These are phyloP conservation scores for Candida namnaoensis DNA, from an alignment of 805 yeast species.

Conservation along the genomic window DNA sequence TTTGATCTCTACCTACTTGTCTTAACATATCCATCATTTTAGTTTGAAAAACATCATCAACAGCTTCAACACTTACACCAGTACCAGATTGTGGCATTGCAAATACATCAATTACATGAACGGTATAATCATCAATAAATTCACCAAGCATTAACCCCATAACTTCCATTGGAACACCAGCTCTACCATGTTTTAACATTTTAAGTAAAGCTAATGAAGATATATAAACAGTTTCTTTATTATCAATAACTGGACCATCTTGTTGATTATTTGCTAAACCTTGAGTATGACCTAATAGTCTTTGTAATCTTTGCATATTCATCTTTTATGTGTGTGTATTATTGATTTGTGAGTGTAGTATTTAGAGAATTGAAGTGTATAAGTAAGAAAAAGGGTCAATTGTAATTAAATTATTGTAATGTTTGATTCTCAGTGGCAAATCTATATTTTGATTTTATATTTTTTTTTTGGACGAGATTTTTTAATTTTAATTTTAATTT, in stretches of 20 bases:
- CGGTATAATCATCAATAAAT: conserved; percentile 94
- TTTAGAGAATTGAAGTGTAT: no score
- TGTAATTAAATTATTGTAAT: no score
- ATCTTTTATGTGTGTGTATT: no score
- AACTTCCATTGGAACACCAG: conserved; percentile 80
- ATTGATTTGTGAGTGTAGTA: no score
- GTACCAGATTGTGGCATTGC: conserved; percentile 99
- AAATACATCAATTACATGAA: conserved; percentile 95
- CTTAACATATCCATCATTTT: conserved; percentile 99
- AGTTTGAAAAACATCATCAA: conserved; percentile 97
- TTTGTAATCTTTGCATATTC: conserved; percentile 32
- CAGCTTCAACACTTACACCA: conserved; percentile 98
- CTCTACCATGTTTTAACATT: conserved; percentile 96
- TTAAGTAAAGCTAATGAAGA: conserved; percentile 91
- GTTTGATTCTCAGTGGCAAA: no score
- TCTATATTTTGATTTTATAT: no score
- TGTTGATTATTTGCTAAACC: conserved; percentile 35
- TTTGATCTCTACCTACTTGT: conserved; percentile 98
- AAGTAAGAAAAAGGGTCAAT: no score
- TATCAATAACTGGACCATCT: conserved; percentile 84
- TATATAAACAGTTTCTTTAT: conserved; percentile 92
- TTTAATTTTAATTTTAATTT: no score
- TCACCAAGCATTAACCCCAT: conserved; percentile 99
- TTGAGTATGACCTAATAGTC: conserved; percentile 30
- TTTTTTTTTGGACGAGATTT: no score